phyloP scores from a whole-genome alignment of 2,329 filamentous ascomycete species.

The Paecilomyces niveus region DNA sequence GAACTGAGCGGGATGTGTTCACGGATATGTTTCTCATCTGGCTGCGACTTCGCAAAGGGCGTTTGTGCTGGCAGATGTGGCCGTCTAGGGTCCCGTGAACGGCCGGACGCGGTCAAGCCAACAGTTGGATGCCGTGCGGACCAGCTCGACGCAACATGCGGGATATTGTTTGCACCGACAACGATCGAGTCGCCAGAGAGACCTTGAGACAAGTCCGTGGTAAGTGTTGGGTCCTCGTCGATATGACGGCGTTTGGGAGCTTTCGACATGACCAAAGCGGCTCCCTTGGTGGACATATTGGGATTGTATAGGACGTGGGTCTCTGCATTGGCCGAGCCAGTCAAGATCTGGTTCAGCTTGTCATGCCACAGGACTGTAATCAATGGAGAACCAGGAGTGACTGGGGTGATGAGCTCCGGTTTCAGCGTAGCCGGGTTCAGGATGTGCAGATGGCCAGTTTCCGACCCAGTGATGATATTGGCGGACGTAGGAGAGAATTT shows the following conservation, averaged over 20 bases:
- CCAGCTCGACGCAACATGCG: conserved; percentile 62
- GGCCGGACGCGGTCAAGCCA: conserved; percentile 71
- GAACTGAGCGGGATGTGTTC: conserved; percentile 81
- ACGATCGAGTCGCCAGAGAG: conserved; percentile 78
- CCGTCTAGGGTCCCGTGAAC: conserved; percentile 68
- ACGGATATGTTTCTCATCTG: conserved; percentile 82
- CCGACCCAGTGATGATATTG: conserved; percentile 82
- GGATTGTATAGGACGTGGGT: conserved; percentile 89
- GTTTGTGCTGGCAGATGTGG: conserved; percentile 81
- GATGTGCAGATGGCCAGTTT: conserved; percentile 79
- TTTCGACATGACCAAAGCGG: conserved; percentile 82
- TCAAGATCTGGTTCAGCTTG: conserved; percentile 92
- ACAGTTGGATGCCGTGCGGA: conserved; percentile 59
- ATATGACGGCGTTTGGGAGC: conserved; percentile 92
- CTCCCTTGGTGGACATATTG: conserved; percentile 70
- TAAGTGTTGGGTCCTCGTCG: conserved; percentile 83
- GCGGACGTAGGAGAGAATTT: conserved; percentile 78
- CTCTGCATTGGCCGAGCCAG: conserved; percentile 84
- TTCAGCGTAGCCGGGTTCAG: conserved; percentile 86
- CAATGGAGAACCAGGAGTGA: conserved; percentile 77
- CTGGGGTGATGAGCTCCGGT: conserved; percentile 74
- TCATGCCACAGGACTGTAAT: conserved; percentile 87
- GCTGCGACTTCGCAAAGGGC: conserved; percentile 83
- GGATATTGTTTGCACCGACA: conserved; percentile 60
- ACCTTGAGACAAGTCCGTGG: conserved; percentile 73